Percentiles rank a stretch among this genome's conserved stretches.
Conservation (phyloP, 495 filamentous ascomycete genomes). For the Trichocladium uniseriatum region DNA sequence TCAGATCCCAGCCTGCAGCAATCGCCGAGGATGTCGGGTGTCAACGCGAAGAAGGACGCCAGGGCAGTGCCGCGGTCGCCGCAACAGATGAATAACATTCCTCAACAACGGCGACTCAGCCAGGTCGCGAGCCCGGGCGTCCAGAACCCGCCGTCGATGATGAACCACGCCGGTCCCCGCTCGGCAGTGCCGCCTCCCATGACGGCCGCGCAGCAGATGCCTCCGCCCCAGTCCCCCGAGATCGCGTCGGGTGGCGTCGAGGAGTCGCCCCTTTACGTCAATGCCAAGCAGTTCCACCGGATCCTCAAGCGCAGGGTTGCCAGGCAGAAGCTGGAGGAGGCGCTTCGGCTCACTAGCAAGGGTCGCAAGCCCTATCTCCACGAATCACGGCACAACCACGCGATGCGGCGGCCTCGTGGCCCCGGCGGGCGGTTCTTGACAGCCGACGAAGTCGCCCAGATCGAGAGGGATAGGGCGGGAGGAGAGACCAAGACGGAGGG, state of each 20-base stretch:
- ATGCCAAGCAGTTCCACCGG: conserved; percentile 97
- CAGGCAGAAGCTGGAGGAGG: conserved; percentile 85
- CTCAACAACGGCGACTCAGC: conserved; percentile 48
- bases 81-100: conserved; percentile 48
- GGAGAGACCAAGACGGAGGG: conserved; percentile 30
- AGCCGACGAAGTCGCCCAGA: conserved; percentile 90
- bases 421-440: conserved; percentile 97
- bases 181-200: conserved; percentile 38
- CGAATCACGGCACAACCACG: conserved; percentile 98
- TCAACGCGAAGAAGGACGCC: conserved; percentile 47
- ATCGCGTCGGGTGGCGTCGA: conserved; percentile 66
- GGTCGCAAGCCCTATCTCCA: conserved; percentile 95
- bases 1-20: conserved; percentile 47
- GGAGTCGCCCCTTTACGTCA: conserved; percentile 94
- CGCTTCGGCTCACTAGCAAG: conserved; percentile 83
- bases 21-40: conserved; percentile 48
- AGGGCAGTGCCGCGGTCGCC: conserved; percentile 50
- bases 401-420: conserved; percentile 90
- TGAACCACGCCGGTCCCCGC: conserved; percentile 41
- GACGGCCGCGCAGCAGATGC: conserved; percentile 41
- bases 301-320: conserved; percentile 92
- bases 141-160: conserved; percentile 46
- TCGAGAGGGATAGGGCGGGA: conserved; percentile 54
- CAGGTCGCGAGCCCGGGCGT: conserved; percentile 56
- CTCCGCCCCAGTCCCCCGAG: conserved; percentile 73